phyloP scores from a whole-genome alignment of 768 basidiomycete genomes.

The Lentinus tigrinus region DNA sequence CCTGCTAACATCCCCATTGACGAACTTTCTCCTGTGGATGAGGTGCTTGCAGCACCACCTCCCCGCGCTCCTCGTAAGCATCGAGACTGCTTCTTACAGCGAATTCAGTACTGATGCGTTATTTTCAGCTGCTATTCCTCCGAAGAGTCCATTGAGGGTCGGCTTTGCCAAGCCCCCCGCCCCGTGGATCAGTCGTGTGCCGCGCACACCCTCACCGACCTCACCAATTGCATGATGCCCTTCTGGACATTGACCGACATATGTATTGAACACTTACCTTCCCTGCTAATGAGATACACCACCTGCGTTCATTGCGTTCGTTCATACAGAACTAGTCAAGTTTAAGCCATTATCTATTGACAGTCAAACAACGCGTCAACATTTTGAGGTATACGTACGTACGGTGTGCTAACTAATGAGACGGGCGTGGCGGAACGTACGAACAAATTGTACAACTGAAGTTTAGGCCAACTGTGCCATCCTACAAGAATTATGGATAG shows the following conservation, averaged over 20 bases:
- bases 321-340: too few species aligned
- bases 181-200: constrained; percentile 12
- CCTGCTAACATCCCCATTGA: constrained; percentile 9
- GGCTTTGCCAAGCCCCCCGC: neutral
- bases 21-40: neutral
- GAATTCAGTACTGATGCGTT: neutral
- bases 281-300: neutral
- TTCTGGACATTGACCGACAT: neutral
- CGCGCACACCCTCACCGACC: constrained; percentile 3
- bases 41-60: neutral
- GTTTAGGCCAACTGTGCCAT: neutral
- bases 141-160: constrained; percentile 13
- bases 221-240: neutral
- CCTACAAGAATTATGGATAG: constrained; percentile 13
- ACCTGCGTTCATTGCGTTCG: too few species aligned
- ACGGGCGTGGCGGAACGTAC: neutral
- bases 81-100: neutral
- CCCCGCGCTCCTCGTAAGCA: neutral
- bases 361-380: constrained; percentile 10
- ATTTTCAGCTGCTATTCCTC: constrained; percentile 10
- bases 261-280: neutral
- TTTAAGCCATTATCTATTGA: neutral
- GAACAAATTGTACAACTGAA: constrained; percentile 18
- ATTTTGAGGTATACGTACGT: constrained; percentile 3
- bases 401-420: neutral